Evolutionary conservation across 2,329 filamentous ascomycete species (phyloP), one percentile per base, ranked within the genome.

Genomic region (Pseudogymnoascus sp.): DNA sequence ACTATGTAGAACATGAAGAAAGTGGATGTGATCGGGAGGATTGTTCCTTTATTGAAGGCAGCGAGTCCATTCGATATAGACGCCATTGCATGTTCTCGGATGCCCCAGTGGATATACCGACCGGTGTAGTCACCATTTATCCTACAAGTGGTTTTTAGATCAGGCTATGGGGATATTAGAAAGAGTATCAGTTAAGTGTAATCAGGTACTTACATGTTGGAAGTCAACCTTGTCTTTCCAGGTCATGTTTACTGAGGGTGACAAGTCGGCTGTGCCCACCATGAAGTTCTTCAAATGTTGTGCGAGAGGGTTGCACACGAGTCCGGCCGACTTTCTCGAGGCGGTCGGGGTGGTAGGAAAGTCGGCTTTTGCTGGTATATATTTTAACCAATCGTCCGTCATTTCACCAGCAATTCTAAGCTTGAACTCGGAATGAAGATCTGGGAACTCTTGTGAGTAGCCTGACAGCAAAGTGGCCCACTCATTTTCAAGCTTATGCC

Each of bases 1-100:
- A 39, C 41, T 4, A 82, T 74, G 68, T 86, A 86, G 73, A 86
- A 86, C 81, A 87, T 86, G 76, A 86, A 85, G 74, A 86, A 87
- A 4, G 78, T 79, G 0, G 81, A 81, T 0, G 84, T 87, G 37
- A 86, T 74, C 0, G 84, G 84, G 6, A 87, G 73, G 67, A 86
- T 79, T 0, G 83, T 84, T 23, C 78, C 80, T 37, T 78, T 80
- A 65, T 77, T 76, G 65, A 78, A 87, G 1, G 85, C 85, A 0
- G 85, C 84, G 3, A 88, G 73, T 2, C 85, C 85, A 70, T 85
- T 85, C 6, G 80, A 79, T 23, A 85, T 81, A 31, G 80, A 74
- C 2, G 78, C 79, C 85, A 88, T 87, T 63, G 83, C 84, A 69
- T 86, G 84, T 68, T 86, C 84, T 4, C 84, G 80, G 63, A 87